Evolutionary conservation across 2,329 filamentous ascomycete genomes (phyloP).

Genomic region (Pseudovirgaria hyperparasitica): DNA sequence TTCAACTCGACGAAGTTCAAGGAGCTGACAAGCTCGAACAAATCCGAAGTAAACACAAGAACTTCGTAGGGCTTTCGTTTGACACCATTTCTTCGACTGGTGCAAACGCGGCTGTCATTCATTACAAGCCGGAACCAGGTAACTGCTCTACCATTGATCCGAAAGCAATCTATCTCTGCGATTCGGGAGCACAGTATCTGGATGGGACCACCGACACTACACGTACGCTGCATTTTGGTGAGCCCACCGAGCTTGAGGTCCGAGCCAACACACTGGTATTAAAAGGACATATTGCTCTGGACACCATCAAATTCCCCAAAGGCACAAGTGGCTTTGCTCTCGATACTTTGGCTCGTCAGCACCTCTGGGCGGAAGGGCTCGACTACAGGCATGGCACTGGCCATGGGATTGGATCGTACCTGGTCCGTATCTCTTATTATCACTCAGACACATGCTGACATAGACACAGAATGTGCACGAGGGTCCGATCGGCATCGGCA

Average conservation of each 20-base stretch:
- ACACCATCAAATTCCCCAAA: constrained; percentile 80
- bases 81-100: constrained; percentile 94
- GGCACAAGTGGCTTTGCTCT: constrained; percentile 89
- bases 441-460: background rate
- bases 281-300: constrained; percentile 85
- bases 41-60: constrained; percentile 53
- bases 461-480: constrained; percentile 69
- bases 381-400: constrained; percentile 96
- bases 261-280: constrained; percentile 88
- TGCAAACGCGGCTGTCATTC: constrained; percentile 84
- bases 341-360: constrained; percentile 77
- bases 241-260: constrained; percentile 69
- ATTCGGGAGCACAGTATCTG: constrained; percentile 91
- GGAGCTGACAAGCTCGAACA: constrained; percentile 85
- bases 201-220: constrained; percentile 97
- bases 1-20: constrained; percentile 70
- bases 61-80: constrained; percentile 86
- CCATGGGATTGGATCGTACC: constrained; percentile 85
- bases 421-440: constrained; percentile 30
- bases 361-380: constrained; percentile 82
- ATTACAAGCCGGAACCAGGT: constrained; percentile 81
- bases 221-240: constrained; percentile 81
- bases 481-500: constrained; percentile 91
- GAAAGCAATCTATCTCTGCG: constrained; percentile 79
- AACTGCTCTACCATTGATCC: constrained; percentile 76